A percentile compares a stretch with the other conserved stretches of the same genome.
phyloP scores from a whole-genome alignment of 163 green algal species.

The Scenedesmus sp. region DNA sequence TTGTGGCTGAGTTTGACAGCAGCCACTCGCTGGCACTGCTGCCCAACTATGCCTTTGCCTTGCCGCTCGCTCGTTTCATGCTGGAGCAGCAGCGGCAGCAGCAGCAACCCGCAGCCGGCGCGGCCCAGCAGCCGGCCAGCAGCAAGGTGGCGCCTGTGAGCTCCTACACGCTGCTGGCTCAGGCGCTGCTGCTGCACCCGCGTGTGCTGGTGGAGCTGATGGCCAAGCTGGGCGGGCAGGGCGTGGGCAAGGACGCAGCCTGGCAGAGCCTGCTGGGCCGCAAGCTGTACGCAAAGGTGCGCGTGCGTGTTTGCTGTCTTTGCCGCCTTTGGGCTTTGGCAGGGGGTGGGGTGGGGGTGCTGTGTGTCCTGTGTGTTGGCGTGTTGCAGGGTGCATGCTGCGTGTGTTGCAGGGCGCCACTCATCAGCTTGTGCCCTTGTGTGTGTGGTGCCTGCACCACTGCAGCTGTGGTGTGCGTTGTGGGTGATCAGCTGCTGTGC shows the following conservation, averaged over 20 bases:
- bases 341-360: background rate
- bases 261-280: slow-evolving; percentile 80
- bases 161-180: slow-evolving; percentile 65
- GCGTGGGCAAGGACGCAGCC: slow-evolving; percentile 66
- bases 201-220: slow-evolving; percentile 83
- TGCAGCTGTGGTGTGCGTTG: background rate
- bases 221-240: slow-evolving; percentile 71
- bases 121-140: slow-evolving; percentile 5
- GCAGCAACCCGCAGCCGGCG: slow-evolving; percentile 49
- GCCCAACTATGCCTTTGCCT: slow-evolving; percentile 88
- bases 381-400: background rate
- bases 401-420: background rate
- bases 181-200: slow-evolving; percentile 90
- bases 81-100: slow-evolving; percentile 54
- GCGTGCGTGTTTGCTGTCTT: background rate
- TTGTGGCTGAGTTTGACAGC: slow-evolving; percentile 70
- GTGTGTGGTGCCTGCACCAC: no score
- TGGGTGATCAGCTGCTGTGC: background rate
- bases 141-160: slow-evolving; percentile 8
- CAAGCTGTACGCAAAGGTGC: slow-evolving; percentile 73
- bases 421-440: no score
- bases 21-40: slow-evolving; percentile 73
- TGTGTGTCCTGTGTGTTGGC: background rate
- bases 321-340: background rate
- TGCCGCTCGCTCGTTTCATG: slow-evolving; percentile 68